These are phyloP conservation scores for Phytophthora megakarya DNA, from an alignment of 352 stramenopile species.

Conservation along the genomic window DNA sequence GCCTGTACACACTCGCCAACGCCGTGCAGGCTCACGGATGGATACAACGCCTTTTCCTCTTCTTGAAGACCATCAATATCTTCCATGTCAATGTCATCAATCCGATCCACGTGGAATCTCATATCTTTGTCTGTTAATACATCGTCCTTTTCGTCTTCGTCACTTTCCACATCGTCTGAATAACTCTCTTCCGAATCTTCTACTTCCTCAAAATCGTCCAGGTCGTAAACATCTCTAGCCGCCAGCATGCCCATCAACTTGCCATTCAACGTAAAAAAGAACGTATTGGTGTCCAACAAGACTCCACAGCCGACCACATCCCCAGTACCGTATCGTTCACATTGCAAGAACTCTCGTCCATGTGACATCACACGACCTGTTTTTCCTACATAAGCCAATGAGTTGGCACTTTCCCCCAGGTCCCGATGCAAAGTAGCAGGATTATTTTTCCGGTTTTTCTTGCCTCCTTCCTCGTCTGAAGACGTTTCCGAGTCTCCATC, in stretches of 20 bases:
- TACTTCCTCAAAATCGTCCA: conserved; percentile 45
- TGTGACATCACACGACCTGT: conserved; percentile 59
- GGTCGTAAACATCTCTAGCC: conserved; percentile 53
- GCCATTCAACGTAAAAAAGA: conserved; percentile 78
- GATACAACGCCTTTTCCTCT: conserved; percentile 41
- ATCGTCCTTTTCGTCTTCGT: conserved; percentile 23
- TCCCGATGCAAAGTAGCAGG: conserved; percentile 40
- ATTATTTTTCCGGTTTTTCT: conserved; percentile 4
- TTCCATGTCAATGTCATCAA: conserved; percentile 34
- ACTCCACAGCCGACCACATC: conserved; percentile 69
- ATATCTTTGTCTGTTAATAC: neutral
- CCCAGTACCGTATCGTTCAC: conserved; percentile 51
- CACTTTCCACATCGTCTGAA: conserved; percentile 6
- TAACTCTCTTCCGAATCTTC: conserved; percentile 14
- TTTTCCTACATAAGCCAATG: conserved; percentile 61
- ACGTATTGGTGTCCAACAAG: conserved; percentile 62
- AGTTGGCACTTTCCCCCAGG: conserved; percentile 43
- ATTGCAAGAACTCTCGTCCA: conserved; percentile 51
- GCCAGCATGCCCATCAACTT: conserved; percentile 50
- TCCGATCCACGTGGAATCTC: neutral
- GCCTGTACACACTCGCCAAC: conserved; percentile 36
- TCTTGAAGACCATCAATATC: conserved; percentile 17
- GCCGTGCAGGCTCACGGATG: conserved; percentile 53
- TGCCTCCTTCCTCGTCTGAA: conserved; percentile 21
- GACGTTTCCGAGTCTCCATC: conserved; percentile 15